Evolutionary conservation across 495 filamentous ascomycete species (phyloP), one percentile per base, ranked within the genome.

Genomic region (Thermothielavioides terrestris): DNA sequence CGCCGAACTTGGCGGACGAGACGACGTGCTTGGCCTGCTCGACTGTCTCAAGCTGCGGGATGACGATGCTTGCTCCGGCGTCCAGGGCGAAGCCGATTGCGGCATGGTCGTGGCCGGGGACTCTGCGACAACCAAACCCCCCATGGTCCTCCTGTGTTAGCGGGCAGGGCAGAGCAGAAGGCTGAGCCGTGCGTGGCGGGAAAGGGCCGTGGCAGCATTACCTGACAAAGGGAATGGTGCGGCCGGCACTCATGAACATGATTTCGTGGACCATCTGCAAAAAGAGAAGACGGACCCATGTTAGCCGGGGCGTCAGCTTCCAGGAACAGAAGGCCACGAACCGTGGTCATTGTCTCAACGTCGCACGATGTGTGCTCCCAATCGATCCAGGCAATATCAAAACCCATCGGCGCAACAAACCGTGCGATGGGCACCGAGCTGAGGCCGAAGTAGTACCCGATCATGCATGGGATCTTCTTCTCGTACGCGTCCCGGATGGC

Each of bases 11-110:
- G 44, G 69, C 60, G 4, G 68, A 49, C n/a, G 67, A 62, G n/a
- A 68, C 50, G 17, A 70, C 60, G 55, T 74, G 67, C 38, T 64
- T 52, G 3, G 70, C 70, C 52, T 76, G 56, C 43, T 64, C 67
- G 49, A 73, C 70, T 6, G 70, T 76, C 18, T 76, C 69, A 42
- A 76, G 57, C 53, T 74, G 71, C 10, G 72, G 72, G 39, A 73
- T 49, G 34, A 76, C 48, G 48, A 76, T 61, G 42, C 52, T 61
- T 28, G 70, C 70, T 26, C 72, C 72, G 3, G 71, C 70, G 55
- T 75, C 71, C 11, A 75, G 65, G 26, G 71, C 72, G 49, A 62
- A 71, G 22, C 72, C 71, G 28, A 76, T 73, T 18, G 61, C 55
- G 6, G 66, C 72, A 55, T 76, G 72, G 46, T 71, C 71, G 51